Evolutionary conservation across 345 rosid species (phyloP), one percentile per base, ranked within the genome.

Genomic region (Eucalyptus regnans): DNA sequence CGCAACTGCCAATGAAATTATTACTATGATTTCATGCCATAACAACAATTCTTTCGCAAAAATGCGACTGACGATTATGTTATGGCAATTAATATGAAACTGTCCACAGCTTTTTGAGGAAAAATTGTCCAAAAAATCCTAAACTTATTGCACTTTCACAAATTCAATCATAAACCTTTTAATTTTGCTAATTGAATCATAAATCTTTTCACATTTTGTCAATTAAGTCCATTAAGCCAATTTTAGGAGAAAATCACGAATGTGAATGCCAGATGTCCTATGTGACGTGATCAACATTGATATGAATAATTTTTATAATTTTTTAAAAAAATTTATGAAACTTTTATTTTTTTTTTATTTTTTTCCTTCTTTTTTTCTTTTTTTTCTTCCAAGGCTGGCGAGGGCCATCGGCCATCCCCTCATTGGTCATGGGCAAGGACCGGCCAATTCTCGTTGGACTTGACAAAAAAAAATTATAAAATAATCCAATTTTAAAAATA

Each of bases 251-350:
- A n/a, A 64, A 64, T n/a, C 37, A 13, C 10, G 7, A 12, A 62
- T 6, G 29, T 2, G 15, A 27, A 60, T 23, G 14, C 0, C 1
- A 0, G 15, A 23, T 23, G 31, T 0, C 8, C 0, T 25, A 62
- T 0, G 16, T 12, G 15, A 29, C 7, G 1, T 29, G 4, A 0
- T 27, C 16, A 12, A 9, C 0, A 6, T 0, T 1, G 0, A 62
- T 4, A 27, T 62, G 2, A 27, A 62, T 12, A 62, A 1, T 29
- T 29, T 62, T 62, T 12, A 27, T 60, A 25, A 11, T 60, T 25
- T 5, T 60, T 60, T 27, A 11, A 3, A 20, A 52, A 22, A 52
- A 7, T 0, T 12, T 12, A 1, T 62, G 7, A 62, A 27, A 25
- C 2, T 27, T 62, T 62, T 29, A 29, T 62, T 62, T 62, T 1